Evolutionary conservation across 768 basidiomycete species (phyloP).

Genomic region (Suillus subluteus): DNA sequence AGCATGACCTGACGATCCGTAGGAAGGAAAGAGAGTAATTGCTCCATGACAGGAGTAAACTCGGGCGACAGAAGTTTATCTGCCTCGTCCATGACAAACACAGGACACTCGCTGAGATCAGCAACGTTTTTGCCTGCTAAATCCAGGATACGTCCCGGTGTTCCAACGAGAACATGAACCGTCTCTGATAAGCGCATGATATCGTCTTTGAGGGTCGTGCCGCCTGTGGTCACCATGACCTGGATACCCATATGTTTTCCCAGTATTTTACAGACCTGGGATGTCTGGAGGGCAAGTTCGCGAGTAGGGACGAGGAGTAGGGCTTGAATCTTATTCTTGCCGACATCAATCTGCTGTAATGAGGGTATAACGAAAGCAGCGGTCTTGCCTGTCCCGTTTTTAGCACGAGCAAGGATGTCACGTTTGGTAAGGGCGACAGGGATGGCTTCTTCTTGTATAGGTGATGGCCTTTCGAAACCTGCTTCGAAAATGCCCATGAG

Average conservation of each 20-base stretch:
- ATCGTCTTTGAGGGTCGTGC: slow-evolving; percentile 97
- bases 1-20: slow-evolving; percentile 94
- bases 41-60: slow-evolving; percentile 98
- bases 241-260: slow-evolving; percentile 95
- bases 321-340: slow-evolving; percentile 89
- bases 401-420: slow-evolving; percentile 93
- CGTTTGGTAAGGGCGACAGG: slow-evolving; percentile 92
- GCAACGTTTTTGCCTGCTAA: slow-evolving; percentile 91
- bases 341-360: slow-evolving; percentile 88
- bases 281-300: slow-evolving; percentile 95
- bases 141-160: slow-evolving; percentile 95
- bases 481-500: slow-evolving; percentile 99
- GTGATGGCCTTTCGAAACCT: slow-evolving; percentile 94
- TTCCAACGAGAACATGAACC: slow-evolving; percentile 97
- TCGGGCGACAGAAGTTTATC: slow-evolving; percentile 97
- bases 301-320: slow-evolving; percentile 98
- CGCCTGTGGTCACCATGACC: slow-evolving; percentile 99
- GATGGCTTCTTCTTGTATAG: slow-evolving; percentile 99
- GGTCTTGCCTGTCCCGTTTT: slow-evolving; percentile 98
- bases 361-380: slow-evolving; percentile 99
- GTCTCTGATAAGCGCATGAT: slow-evolving; percentile 88
- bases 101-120: slow-evolving; percentile 90
- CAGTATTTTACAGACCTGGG: slow-evolving; percentile 97
- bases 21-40: slow-evolving; percentile 85
- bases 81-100: slow-evolving; percentile 99